Evolutionary conservation across 495 filamentous ascomycete species (phyloP).

Genomic region (Penicillium tannophilum): DNA sequence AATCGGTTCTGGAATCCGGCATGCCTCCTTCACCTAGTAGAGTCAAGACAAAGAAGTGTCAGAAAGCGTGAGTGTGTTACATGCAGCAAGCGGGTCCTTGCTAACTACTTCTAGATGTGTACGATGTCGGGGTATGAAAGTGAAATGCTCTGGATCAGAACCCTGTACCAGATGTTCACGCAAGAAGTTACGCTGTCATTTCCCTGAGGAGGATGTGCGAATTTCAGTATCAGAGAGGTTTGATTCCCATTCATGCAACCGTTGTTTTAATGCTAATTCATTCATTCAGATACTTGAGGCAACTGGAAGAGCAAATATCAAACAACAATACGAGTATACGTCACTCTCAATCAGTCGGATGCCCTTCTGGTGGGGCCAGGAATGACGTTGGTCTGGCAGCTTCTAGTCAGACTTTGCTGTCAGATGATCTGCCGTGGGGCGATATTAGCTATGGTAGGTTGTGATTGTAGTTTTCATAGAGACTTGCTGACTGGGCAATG

Average conservation of each 20-base stretch:
- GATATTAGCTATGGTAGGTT: conserved; percentile 12
- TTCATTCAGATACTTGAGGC: conserved; percentile 21
- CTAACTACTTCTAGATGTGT: conserved; percentile 24
- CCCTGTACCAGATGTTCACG: conserved; percentile 38
- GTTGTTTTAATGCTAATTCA: conserved; percentile 6
- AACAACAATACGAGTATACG: conserved; percentile 2
- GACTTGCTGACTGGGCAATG: neutral
- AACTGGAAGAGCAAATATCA: conserved; percentile 26
- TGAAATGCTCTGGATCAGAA: conserved; percentile 38
- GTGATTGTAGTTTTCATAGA: neutral
- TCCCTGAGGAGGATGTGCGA: conserved; percentile 32
- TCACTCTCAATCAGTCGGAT: neutral
- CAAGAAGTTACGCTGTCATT: conserved; percentile 33
- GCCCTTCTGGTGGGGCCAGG: conserved; percentile 8
- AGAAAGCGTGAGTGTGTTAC: conserved; percentile 24
- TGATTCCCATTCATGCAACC: neutral
- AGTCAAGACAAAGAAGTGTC: conserved; percentile 27
- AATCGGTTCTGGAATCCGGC: conserved; percentile 4
- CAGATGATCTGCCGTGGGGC: conserved; percentile 14
- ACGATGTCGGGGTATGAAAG: conserved; percentile 44
- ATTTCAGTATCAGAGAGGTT: conserved; percentile 38
- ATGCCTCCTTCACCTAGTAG: conserved; percentile 22
- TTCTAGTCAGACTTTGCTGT: conserved; percentile 6
- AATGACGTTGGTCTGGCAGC: conserved; percentile 12
- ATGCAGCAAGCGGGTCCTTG: neutral